Evolutionary conservation across 345 rosid genomes (phyloP), one percentile per base, ranked within the genome.

Genomic region (Raphanus raphanistrum): DNA sequence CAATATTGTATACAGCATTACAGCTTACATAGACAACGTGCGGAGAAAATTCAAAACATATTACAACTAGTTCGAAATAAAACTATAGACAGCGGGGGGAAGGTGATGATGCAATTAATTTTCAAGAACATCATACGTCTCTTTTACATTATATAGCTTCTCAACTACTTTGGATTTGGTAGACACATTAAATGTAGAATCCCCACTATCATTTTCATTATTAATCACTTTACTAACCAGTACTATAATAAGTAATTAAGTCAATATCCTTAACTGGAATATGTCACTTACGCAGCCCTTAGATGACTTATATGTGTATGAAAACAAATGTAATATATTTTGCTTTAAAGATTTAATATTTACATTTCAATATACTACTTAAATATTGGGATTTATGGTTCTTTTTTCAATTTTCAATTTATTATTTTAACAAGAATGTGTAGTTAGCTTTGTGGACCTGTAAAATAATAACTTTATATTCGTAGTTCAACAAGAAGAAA

Each of bases 91-190:
- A 63, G 25, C 41, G 48, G 25, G 15, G 55, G 58, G 45, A 52
- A 50, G 59, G 65, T 54, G 71, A 52, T 31, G 33, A 33, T 76
- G 58, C 11, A 12, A 69, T 35, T 62, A 33, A 15, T 3, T 60
- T 70, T 45, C 57, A 36, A 33, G 64, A 52, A 61, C 33, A 61
- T 48, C 2, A 2, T 38, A 62, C 67, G 52, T 57, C 58, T 69
- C 28, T 66, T 45, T 12, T 33, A 45, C 73, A 59, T 72, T 59
- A 45, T 45, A 72, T 28, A 59, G 33, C 57, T 59, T 66, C 81
- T 68, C 82, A 79, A 73, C 82, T 38, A 68, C 82, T 73, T 73
- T 36, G 0, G 27, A 60, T 78, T 66, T 66, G 81, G 77, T 57
- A 25, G 74, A 15, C 35, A 68, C 66, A 68, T 68, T 79, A 1